Base-by-base conservation (phyloP, 257 asterid genomes). In the Salvia miltiorrhiza region DNA sequence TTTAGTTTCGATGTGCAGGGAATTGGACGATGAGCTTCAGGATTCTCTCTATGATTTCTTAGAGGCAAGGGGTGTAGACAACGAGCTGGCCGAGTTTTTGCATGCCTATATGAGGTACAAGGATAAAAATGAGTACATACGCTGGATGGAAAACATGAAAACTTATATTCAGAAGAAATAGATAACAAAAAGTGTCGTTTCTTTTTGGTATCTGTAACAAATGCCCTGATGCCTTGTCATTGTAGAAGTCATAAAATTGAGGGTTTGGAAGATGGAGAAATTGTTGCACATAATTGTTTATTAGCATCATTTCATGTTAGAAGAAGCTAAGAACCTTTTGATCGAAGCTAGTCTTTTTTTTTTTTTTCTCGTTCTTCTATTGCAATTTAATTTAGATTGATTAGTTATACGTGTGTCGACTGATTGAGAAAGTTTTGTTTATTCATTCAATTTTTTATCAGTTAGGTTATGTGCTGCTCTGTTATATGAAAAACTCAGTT, bases 21-120 rank as follows among this genome's bases (percentile, higher is more conserved):
- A 89, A 72, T 54, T 89, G 82, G 95, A 87, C 44, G 96, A 91
- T 73, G 85, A 81, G 26, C 79, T 94, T 74, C 98, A 86, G 77
- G 74, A 82, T 65, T 81, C 86, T 10, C 90, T 94, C 50, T 91
- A 91, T 57, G 90, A 83, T 59, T 94, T 80, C 87, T 80, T 91
- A 52, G 97, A 87, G 85, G 73, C 52, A 3, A 89, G 97, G 83
- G 96, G 96, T 67, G 65, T 94, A 73, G 87, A 83, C 10, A 97
- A 91, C 32, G 76, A 78, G 5, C 83, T 94, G 76, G 88, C 89
- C 33, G 88, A 54, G 55, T 89, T 84, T 81, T 75, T 94, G 85
- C 96, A 91, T 77, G 71, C 43, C 14, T 85, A 82, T 60, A 83
- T 87, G 87, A 78, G 33, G 67, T 79, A 84, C 88, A 94, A 94